Evolutionary conservation across 2,329 filamentous ascomycete species (phyloP).

Genomic region (Colletotrichum theobromicola): DNA sequence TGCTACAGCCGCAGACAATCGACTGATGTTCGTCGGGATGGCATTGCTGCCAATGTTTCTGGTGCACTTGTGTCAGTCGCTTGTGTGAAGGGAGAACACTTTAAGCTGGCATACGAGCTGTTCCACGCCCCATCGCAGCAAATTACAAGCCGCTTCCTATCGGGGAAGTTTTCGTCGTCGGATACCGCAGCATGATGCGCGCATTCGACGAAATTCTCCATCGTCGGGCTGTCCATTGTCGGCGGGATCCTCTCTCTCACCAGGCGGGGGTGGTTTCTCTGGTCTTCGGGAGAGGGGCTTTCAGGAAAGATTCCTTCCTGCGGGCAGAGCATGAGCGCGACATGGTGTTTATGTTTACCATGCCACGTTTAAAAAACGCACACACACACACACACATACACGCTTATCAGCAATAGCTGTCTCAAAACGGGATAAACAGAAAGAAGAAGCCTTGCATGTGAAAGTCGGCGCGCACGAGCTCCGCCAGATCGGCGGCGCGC

Average conservation of each 20-base stretch:
- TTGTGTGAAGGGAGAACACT: accelerated
- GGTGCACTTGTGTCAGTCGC: not conserved
- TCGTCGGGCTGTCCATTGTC: not conserved
- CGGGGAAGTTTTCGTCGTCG: not conserved
- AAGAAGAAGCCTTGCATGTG: not conserved
- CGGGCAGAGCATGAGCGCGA: not conserved
- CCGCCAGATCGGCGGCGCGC: not conserved
- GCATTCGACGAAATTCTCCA: not conserved
- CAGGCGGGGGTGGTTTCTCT: not conserved
- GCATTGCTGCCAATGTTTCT: not conserved
- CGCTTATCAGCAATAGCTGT: not conserved
- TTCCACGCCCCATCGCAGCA: conserved; percentile 45
- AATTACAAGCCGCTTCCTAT: conserved; percentile 30
- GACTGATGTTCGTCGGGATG: conserved; percentile 35
- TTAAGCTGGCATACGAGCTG: conserved; percentile 14
- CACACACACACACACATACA: not conserved
- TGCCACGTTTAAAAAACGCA: not conserved
- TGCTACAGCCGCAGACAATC: conserved; percentile 35
- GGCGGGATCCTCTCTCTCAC: not conserved
- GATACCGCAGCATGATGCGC: not conserved
- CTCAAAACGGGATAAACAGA: not conserved
- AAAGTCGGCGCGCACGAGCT: not conserved
- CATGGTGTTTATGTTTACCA: not conserved
- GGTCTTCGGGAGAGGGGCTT: not conserved
- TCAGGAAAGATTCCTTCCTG: not conserved